These are phyloP conservation scores for Pseudogymnoascus sp. DNA, from an alignment of 2,329 filamentous ascomycete genomes.

Conservation along the genomic window DNA sequence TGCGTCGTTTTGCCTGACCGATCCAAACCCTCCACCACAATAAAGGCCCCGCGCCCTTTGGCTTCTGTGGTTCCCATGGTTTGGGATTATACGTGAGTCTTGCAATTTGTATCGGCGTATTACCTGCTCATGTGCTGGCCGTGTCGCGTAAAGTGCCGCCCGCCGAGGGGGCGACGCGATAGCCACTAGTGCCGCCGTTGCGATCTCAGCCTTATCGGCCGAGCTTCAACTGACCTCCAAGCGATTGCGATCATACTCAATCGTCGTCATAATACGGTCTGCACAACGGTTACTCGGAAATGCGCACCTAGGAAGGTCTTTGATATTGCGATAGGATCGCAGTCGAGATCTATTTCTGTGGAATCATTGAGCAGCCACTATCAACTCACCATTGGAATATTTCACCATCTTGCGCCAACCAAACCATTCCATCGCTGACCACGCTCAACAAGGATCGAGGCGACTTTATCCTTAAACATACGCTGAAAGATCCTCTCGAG, in stretches of 20 bases:
- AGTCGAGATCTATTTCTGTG: neutral
- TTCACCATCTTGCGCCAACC: neutral
- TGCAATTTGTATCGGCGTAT: neutral
- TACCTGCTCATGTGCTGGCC: neutral
- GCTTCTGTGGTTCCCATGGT: neutral
- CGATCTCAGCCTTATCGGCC: slow-evolving; percentile 8
- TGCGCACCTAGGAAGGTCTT: neutral
- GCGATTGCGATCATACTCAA: neutral
- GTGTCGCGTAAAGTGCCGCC: slow-evolving; percentile 5
- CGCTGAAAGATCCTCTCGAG: neutral
- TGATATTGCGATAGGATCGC: slow-evolving; percentile 1
- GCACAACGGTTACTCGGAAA: neutral
- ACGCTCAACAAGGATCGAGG: neutral
- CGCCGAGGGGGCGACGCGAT: neutral
- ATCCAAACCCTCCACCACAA: slow-evolving; percentile 66
- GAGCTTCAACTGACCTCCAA: slow-evolving; percentile 5
- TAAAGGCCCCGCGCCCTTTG: slow-evolving; percentile 45
- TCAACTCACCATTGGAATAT: neutral
- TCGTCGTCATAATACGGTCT: neutral
- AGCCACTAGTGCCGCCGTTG: neutral
- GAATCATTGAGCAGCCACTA: neutral
- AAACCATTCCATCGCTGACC: neutral
- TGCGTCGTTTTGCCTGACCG: slow-evolving; percentile 68
- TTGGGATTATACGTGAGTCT: neutral
- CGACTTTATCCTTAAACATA: neutral